A percentile compares a stretch with the other conserved stretches of the same genome.
These are phyloP conservation scores for Babesia ovis DNA, from an alignment of 169 alveolate species.

Conservation along the genomic window DNA sequence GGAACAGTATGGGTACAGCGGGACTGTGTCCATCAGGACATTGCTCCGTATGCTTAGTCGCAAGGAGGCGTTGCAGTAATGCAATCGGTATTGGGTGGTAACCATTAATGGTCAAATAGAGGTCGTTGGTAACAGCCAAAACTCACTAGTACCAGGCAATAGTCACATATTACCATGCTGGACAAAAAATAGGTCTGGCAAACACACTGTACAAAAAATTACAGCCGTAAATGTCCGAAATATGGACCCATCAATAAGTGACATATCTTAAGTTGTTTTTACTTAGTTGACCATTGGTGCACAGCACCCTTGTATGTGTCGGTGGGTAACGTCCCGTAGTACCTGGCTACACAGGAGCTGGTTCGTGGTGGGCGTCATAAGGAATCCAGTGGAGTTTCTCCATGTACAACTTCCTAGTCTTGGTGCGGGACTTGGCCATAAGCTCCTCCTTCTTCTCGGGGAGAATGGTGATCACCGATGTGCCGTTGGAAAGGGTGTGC, in stretches of 20 bases:
- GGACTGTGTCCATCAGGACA: slow-evolving; percentile 40
- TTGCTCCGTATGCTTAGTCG: slow-evolving; percentile 33
- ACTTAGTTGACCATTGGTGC: too few relatives aligned
- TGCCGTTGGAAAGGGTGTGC: slow-evolving; percentile 80
- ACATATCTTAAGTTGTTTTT: too few relatives aligned
- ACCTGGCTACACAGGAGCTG: slow-evolving; percentile 38
- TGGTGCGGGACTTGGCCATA: slow-evolving; percentile 74
- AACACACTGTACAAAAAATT: too few relatives aligned
- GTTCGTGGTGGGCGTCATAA: slow-evolving; percentile 80
- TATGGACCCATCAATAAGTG: too few relatives aligned
- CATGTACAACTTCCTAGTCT: slow-evolving; percentile 75
- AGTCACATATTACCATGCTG: too few relatives aligned
- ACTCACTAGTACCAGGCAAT: too few relatives aligned
- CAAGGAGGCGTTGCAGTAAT: slow-evolving; percentile 4
- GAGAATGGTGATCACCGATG: slow-evolving; percentile 78
- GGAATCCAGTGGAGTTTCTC: slow-evolving; percentile 87
- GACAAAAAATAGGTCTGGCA: too few relatives aligned
- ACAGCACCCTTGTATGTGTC: too few relatives aligned
- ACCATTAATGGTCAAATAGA: too few relatives aligned
- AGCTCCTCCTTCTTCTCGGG: slow-evolving; percentile 78
- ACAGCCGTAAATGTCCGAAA: background rate
- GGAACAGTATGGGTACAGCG: slow-evolving; percentile 17
- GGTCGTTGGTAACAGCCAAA: too few relatives aligned
- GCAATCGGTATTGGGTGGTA: too few relatives aligned
- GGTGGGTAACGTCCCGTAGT: too few relatives aligned